These are phyloP conservation scores for Erodium trifolium DNA, from an alignment of 441 rosid genomes.

Conservation along the genomic window DNA sequence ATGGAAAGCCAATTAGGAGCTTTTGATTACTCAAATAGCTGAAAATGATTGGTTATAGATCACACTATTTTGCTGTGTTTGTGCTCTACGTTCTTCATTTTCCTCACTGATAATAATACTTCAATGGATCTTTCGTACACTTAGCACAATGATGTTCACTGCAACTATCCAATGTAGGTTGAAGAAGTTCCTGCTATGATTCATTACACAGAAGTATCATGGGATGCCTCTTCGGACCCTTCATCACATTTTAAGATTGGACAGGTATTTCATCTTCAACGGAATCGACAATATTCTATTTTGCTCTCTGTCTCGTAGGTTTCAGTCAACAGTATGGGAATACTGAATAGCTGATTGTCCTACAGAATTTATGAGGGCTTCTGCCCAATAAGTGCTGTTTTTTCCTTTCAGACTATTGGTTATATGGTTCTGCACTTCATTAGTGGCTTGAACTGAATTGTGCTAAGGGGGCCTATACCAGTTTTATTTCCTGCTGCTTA, in stretches of 20 bases:
- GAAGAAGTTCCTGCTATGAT: slow-evolving; percentile 82
- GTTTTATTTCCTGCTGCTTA: no score
- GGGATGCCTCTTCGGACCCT: slow-evolving; percentile 79
- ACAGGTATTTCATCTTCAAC: slow-evolving; percentile 48
- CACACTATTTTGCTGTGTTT: background rate
- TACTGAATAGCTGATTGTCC: background rate
- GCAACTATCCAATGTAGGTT: slow-evolving; percentile 37
- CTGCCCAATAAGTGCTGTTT: no score
- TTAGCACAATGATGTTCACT: slow-evolving; percentile 2
- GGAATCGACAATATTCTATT: background rate
- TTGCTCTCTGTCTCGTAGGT: background rate
- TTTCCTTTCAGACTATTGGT: no score
- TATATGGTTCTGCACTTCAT: no score
- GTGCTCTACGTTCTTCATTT: background rate
- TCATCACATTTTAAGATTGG: slow-evolving; percentile 69
- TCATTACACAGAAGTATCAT: slow-evolving; percentile 86
- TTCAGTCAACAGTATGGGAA: slow-evolving; percentile 7
- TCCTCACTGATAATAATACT: background rate
- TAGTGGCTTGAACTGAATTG: no score
- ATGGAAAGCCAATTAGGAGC: no score
- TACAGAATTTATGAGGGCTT: no score
- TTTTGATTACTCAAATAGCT: background rate
- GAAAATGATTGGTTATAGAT: background rate
- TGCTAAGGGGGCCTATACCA: slow-evolving; percentile 5
- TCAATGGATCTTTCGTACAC: background rate